These are phyloP conservation scores for Aspergillus fumigatiaffinis DNA, from an alignment of 2,329 filamentous ascomycete species.

Conservation along the genomic window DNA sequence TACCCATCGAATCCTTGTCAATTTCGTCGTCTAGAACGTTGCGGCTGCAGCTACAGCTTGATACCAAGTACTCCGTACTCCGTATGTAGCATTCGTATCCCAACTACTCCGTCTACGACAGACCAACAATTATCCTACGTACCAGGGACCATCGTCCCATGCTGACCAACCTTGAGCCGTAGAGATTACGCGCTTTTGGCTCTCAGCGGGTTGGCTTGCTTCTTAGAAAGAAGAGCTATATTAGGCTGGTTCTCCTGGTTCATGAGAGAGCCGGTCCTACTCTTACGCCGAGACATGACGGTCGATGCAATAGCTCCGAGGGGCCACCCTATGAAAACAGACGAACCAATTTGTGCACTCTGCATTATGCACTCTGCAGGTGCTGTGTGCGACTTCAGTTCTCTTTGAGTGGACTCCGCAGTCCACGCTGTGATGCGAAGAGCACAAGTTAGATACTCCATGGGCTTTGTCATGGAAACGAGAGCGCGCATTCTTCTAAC, in stretches of 20 bases:
- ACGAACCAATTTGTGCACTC: constrained; percentile 2
- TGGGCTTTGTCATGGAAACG: too few species aligned
- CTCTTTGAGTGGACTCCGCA: background rate
- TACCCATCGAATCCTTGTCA: constrained; percentile 6
- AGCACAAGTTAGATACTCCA: too few species aligned
- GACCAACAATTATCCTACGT: background rate
- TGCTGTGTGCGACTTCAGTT: background rate
- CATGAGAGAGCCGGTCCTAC: constrained; percentile 3
- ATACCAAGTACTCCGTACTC: constrained; percentile 2
- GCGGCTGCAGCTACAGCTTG: constrained; percentile 29
- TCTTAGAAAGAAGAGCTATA: background rate
- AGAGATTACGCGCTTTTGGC: background rate
- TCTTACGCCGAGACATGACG: constrained; percentile 8
- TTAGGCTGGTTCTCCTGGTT: background rate
- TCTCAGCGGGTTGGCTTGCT: background rate
- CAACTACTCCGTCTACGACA: background rate
- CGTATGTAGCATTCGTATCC: background rate
- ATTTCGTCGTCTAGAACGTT: constrained; percentile 12
- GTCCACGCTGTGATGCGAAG: too few species aligned
- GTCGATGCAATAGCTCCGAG: constrained; percentile 7
- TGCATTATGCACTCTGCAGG: background rate
- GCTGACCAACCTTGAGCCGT: background rate
- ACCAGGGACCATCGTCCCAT: background rate
- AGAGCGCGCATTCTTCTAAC: background rate
- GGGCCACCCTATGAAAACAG: background rate